Evolutionary conservation across 1,284 basidiomycete species (phyloP), one percentile per base, ranked within the genome.

Genomic region (Melampsora americana): DNA sequence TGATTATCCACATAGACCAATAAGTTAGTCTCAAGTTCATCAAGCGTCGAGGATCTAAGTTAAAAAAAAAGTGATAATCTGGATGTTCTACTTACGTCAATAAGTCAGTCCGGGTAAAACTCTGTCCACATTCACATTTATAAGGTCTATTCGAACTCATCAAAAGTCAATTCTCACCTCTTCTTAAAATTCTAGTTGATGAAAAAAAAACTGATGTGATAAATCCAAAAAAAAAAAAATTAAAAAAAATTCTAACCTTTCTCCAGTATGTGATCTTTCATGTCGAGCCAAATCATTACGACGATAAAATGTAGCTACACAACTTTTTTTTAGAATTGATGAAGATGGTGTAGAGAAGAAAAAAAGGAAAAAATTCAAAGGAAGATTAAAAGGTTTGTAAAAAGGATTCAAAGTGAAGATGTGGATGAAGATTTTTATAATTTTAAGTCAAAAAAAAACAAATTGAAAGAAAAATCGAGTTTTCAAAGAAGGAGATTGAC

Each of bases 281-380:
- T 75, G 72, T 23, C 72, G 46, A 18, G 65, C 42, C 11, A 75
- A 44, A 50, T 75, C 72, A 67, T 75, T 75, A 30, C 72, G 65
- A 23, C 72, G 64, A 42, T 75, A 75, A 18, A 75, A 75, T 75
- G 50, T 32, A 23, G 72, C 50, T 35, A 39, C 56, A 46, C 72
- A 75, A 46, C 72, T 75, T n/a, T n/a, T n/a, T n/a, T n/a, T n/a
- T n/a, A n/a, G n/a, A n/a, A n/a, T n/a, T n/a, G n/a, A n/a, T n/a
- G n/a, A n/a, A n/a, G n/a, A n/a, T n/a, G n/a, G n/a, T n/a, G n/a
- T n/a, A n/a, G n/a, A n/a, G n/a, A n/a, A n/a, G n/a, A n/a, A n/a
- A n/a, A n/a, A n/a, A n/a, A n/a, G n/a, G n/a, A n/a, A n/a, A n/a
- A n/a, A n/a, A n/a, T n/a, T n/a, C n/a, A n/a, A n/a, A n/a, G n/a